Base-by-base conservation (phyloP, 345 rosid genomes). In the Lepidium aucheri region DNA sequence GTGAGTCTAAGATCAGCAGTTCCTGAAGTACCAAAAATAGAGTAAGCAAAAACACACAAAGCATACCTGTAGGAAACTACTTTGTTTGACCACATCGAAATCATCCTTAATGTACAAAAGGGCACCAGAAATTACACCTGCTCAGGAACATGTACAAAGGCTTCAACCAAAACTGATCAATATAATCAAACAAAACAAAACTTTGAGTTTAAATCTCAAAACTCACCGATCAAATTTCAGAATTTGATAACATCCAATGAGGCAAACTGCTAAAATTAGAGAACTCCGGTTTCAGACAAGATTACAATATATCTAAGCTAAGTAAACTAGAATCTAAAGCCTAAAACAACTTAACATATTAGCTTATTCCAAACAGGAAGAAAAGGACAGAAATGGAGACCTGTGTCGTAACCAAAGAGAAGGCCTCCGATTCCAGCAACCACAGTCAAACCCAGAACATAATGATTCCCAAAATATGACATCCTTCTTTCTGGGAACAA, bases 51-150 rank as follows among this genome's bases (percentile, higher is more conserved):
- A 4, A 26, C 30, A 26, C 30, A 26, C 6, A 26, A 26, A 26
- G 30, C 30, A 12, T 72, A 89, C 98, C 97, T 93, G 99, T 51
- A 94, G 72, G 74, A 94, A 86, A 73, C 86, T 88, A 65, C 99
- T 94, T 34, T 84, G 72, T 24, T 74, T 83, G 41, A 94, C 97
- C 3, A 67, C 85, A 74, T 83, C 86, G 55, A 94, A 94, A 18
- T 90, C 99, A 83, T 90, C 99, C 65, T 88, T 90, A 49, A 94
- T 90, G 60, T 94, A 94, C 79, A 94, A 69, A 71, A 94, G 97
- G 6, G 99, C 97, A 64, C 95, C 99, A 1, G 99, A 94, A 34
- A 94, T 94, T 36, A 90, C 99, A 79, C 97, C 99, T 94, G 80
- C 68, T 73, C 39, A 63, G 18, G 11, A 2, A 16, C 35, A 9